Percentiles rank a stretch among this genome's conserved stretches.
These are phyloP conservation scores for Fagus crenata DNA, from an alignment of 306 rosid species.

Conservation along the genomic window DNA sequence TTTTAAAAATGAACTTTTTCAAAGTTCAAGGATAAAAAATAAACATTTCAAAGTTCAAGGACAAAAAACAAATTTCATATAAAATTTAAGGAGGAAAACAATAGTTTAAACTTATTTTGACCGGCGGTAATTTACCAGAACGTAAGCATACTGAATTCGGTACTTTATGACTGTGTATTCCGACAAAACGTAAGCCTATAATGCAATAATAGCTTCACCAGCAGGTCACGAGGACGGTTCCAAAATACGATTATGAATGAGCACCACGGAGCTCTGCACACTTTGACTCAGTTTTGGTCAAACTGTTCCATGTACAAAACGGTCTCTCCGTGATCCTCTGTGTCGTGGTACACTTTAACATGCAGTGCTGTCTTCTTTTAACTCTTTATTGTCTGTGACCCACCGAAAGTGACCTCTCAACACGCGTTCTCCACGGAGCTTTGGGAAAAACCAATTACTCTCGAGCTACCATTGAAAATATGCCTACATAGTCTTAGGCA, in stretches of 20 bases:
- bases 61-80: too few species aligned
- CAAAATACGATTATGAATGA: neutral
- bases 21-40: too few species aligned
- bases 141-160: too few species aligned
- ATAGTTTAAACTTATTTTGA: too few species aligned
- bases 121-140: too few species aligned
- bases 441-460: too few species aligned
- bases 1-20: too few species aligned
- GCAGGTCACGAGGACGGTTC: constrained; percentile 7
- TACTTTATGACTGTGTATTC: neutral
- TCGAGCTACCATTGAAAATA: too few species aligned
- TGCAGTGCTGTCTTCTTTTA: neutral
- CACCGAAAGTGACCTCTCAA: constrained; percentile 26
- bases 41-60: too few species aligned
- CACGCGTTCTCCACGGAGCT: neutral
- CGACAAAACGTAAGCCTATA: neutral
- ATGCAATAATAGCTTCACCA: too few species aligned
- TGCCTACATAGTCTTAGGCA: too few species aligned
- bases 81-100: too few species aligned
- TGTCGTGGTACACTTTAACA: constrained; percentile 30
- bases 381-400: neutral
- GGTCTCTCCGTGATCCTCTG: constrained; percentile 36
- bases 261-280: constrained; percentile 10
- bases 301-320: constrained; percentile 1
- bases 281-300: constrained; percentile 32